A percentile compares a stretch with the other conserved stretches of the same genome.
Conservation (phyloP, 306 rosid genomes). For the Lathyrus tuberosus region DNA sequence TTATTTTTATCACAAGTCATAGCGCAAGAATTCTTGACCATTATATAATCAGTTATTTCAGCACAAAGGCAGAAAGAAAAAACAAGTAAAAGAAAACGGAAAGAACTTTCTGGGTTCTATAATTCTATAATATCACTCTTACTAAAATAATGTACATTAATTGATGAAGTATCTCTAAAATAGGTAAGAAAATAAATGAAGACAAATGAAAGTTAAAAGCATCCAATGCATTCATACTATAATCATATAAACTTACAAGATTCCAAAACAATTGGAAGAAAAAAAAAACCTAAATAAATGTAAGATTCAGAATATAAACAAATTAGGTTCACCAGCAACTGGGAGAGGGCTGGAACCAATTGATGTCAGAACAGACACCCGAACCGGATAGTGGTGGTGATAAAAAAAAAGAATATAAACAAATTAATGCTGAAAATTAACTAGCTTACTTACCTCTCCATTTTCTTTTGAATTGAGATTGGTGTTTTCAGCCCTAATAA, state of each 20-base stretch:
- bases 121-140: not conserved
- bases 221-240: slow-evolving; percentile 21
- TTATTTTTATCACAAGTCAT: slow-evolving; percentile 9
- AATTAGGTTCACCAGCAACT: not conserved
- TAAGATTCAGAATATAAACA: slow-evolving; percentile 20
- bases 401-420: not conserved
- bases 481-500: slow-evolving; percentile 47
- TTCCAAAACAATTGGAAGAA: not conserved
- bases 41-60: slow-evolving; percentile 29
- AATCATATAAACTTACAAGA: slow-evolving; percentile 23
- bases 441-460: slow-evolving; percentile 68
- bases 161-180: slow-evolving; percentile 19
- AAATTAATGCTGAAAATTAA: not conserved
- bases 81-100: not conserved
- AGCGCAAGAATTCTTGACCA: not conserved
- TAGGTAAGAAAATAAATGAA: slow-evolving; percentile 5
- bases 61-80: not conserved
- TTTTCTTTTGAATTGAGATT: slow-evolving; percentile 51
- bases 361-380: too few relatives aligned
- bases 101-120: not conserved
- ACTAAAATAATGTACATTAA: slow-evolving; percentile 24
- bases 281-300: slow-evolving; percentile 1
- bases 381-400: too few relatives aligned
- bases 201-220: not conserved
- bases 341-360: too few relatives aligned